A percentile compares a stretch with the other conserved stretches of the same genome.
phyloP scores from a whole-genome alignment of 176 grass and related monocot genomes.

The Ampelocalamus luodianensis region DNA sequence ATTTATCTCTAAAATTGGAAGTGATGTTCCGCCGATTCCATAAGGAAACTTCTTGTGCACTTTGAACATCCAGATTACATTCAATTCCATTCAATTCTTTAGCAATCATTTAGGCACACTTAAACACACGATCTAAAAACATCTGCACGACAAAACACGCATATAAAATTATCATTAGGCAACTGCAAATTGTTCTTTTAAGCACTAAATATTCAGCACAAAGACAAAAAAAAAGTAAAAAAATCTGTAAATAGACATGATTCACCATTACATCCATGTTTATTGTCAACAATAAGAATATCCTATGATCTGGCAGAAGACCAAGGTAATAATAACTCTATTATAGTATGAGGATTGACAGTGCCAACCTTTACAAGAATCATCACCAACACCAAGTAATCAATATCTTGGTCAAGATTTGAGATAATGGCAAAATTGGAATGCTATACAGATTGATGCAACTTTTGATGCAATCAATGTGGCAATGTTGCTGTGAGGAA shows the following conservation, averaged over 20 bases:
- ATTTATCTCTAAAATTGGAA: not conserved
- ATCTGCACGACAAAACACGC: too few relatives aligned
- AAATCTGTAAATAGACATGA: constrained; percentile 31
- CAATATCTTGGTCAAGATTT: too few relatives aligned
- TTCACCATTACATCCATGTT: constrained; percentile 23
- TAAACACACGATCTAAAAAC: not conserved
- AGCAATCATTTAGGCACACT: constrained; percentile 1
- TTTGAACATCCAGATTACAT: constrained; percentile 34
- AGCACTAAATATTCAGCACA: constrained; percentile 1
- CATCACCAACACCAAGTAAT: not conserved
- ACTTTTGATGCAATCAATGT: not conserved
- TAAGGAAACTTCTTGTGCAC: constrained; percentile 5
- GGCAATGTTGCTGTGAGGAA: not conserved
- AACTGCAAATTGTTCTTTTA: not conserved
- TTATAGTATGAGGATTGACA: not conserved
- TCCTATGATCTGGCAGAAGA: not conserved
- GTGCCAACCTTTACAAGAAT: not conserved
- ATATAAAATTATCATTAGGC: not conserved
- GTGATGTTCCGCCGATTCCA: constrained; percentile 1
- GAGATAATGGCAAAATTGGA: not conserved
- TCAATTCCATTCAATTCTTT: not conserved
- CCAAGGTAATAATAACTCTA: not conserved
- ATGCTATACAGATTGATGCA: not conserved
- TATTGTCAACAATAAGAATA: constrained; percentile 20
- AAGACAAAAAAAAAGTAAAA: not conserved